Conservation (phyloP, 1,139 yeast genomes). For the Lodderomyces beijingensis region DNA sequence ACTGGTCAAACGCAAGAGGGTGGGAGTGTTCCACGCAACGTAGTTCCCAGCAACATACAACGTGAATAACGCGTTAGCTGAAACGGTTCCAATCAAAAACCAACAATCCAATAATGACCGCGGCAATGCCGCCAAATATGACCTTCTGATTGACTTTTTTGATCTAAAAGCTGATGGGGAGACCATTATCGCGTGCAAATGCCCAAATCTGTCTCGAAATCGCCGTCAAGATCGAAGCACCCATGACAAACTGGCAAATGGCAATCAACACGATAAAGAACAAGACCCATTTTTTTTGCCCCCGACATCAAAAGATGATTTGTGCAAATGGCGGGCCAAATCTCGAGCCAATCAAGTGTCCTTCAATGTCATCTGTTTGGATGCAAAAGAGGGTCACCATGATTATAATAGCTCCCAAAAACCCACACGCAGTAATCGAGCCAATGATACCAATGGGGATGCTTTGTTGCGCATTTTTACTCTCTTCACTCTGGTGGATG, state of each 20-base stretch:
- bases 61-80: too few relatives aligned
- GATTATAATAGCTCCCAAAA: conserved; percentile 55
- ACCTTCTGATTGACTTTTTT: conserved; percentile 43
- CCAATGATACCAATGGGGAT: conserved; percentile 58
- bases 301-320: conserved; percentile 53
- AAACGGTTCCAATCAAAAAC: conserved; percentile 53
- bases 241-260: conserved; percentile 62
- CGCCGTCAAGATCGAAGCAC: conserved; percentile 32
- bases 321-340: conserved; percentile 62
- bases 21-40: too few relatives aligned
- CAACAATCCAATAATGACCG: conserved; percentile 47
- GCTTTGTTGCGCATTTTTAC: conserved; percentile 60
- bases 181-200: conserved; percentile 42
- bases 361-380: conserved; percentile 40
- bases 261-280: conserved; percentile 59
- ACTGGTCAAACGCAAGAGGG: too few relatives aligned
- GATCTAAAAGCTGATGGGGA: conserved; percentile 39
- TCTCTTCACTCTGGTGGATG: conserved; percentile 71
- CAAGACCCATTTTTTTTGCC: conserved; percentile 66
- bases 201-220: conserved; percentile 39
- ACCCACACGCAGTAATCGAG: conserved; percentile 51
- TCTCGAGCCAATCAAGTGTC: conserved; percentile 35
- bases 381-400: conserved; percentile 57
- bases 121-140: conserved; percentile 40
- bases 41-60: too few relatives aligned